Evolutionary conservation across 768 basidiomycete species (phyloP).

Genomic region (Hemileccinum impolitum): DNA sequence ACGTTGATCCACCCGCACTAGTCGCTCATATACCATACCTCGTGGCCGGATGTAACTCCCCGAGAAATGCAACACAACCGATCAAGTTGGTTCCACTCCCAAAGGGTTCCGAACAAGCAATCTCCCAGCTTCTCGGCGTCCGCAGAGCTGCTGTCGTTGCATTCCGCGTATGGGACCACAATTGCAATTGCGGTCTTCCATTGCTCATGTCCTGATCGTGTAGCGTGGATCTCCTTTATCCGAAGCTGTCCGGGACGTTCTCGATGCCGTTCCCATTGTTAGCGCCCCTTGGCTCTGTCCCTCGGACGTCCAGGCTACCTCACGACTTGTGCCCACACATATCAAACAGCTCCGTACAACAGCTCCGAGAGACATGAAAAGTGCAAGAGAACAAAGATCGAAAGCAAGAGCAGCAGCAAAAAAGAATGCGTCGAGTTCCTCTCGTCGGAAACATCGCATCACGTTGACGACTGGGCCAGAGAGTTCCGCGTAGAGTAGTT

Average conservation of each 20-base stretch:
- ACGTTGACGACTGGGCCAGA: conserved; percentile 14
- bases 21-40: conserved; percentile 75
- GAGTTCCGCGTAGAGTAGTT: neutral
- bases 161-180: conserved; percentile 51
- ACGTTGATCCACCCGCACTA: conserved; percentile 69
- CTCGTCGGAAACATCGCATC: conserved; percentile 21
- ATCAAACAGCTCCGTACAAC: conserved; percentile 79
- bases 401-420: conserved; percentile 51
- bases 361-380: conserved; percentile 76
- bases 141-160: conserved; percentile 65
- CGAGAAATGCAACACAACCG: conserved; percentile 22
- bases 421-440: conserved; percentile 13
- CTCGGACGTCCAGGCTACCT: conserved; percentile 8
- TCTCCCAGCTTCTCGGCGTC: conserved; percentile 64
- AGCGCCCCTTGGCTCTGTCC: conserved; percentile 63
- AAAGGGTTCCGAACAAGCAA: conserved; percentile 55
- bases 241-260: conserved; percentile 32
- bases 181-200: neutral
- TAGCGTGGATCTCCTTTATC: conserved; percentile 44
- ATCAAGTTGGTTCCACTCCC: conserved; percentile 65
- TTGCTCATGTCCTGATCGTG: conserved; percentile 3
- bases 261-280: conserved; percentile 52
- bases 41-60: conserved; percentile 72
- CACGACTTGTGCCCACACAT: conserved; percentile 60
- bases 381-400: conserved; percentile 55